These are phyloP conservation scores for Aspergillus sp. DNA, from an alignment of 2,329 filamentous ascomycete species.

Conservation along the genomic window DNA sequence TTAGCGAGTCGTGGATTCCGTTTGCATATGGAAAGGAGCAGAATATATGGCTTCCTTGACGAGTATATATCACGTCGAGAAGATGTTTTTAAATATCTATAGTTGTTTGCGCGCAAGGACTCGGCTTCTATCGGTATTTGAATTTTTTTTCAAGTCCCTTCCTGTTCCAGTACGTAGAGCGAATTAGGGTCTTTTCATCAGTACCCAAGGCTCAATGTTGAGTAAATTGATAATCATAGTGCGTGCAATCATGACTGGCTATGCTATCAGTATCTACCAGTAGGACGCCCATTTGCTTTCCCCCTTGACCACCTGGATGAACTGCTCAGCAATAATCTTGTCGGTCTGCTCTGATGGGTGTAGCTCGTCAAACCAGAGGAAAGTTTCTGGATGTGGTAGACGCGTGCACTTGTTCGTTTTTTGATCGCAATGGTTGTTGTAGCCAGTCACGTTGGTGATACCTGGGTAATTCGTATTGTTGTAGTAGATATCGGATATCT, in stretches of 20 bases:
- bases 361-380: slow-evolving; percentile 67
- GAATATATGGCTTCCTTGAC: slow-evolving; percentile 12
- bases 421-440: slow-evolving; percentile 49
- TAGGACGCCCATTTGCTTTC: slow-evolving; percentile 24
- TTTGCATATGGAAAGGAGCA: slow-evolving; percentile 14
- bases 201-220: too few relatives aligned
- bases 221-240: too few relatives aligned
- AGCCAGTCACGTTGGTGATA: slow-evolving; percentile 52
- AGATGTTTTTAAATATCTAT: not conserved
- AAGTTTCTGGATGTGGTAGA: slow-evolving; percentile 49
- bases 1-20: slow-evolving; percentile 18
- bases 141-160: too few relatives aligned
- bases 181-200: too few relatives aligned
- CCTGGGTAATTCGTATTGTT: slow-evolving; percentile 54
- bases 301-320: slow-evolving; percentile 50
- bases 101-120: too few relatives aligned
- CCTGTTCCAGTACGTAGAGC: too few relatives aligned
- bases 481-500: slow-evolving; percentile 58
- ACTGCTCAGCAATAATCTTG: slow-evolving; percentile 51
- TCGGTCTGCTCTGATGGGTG: slow-evolving; percentile 63
- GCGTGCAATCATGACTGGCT: not conserved
- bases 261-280: slow-evolving; percentile 9
- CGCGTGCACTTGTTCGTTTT: slow-evolving; percentile 37
- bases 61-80: slow-evolving; percentile 3
- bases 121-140: not conserved